These are phyloP conservation scores for Aspergillus sp. DNA, from an alignment of 2,329 filamentous ascomycete genomes.

Conservation along the genomic window DNA sequence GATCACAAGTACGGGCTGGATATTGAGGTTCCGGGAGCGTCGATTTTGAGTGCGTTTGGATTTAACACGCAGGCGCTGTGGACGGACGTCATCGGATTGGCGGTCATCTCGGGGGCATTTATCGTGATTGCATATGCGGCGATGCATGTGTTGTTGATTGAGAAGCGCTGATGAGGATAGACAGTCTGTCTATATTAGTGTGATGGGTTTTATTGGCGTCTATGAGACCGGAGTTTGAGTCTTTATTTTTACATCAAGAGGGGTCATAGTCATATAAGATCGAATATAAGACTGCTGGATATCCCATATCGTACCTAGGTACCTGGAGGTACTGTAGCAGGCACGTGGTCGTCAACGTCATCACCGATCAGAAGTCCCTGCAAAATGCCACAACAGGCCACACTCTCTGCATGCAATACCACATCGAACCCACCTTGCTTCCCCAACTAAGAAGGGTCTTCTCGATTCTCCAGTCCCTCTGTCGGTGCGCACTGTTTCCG, in stretches of 20 bases:
- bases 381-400: no score
- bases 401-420: background rate
- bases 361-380: background rate
- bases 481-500: no score
- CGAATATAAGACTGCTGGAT: background rate
- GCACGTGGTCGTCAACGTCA: slow-evolving; percentile 21
- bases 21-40: slow-evolving; percentile 91
- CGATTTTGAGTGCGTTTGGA: slow-evolving; percentile 90
- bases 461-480: background rate
- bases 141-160: slow-evolving; percentile 90
- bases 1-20: slow-evolving; percentile 96
- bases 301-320: background rate
- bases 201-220: background rate
- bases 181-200: background rate
- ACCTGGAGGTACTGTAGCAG: slow-evolving; percentile 4
- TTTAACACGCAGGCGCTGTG: slow-evolving; percentile 86
- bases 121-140: slow-evolving; percentile 83
- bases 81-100: slow-evolving; percentile 78
- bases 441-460: background rate
- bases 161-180: slow-evolving; percentile 63
- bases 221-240: no score
- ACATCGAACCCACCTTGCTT: background rate
- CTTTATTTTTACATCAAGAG: no score
- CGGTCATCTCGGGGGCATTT: slow-evolving; percentile 77
- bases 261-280: no score